Conservation (phyloP, 1,284 basidiomycete species). For the Ganoderma resinaceum region DNA sequence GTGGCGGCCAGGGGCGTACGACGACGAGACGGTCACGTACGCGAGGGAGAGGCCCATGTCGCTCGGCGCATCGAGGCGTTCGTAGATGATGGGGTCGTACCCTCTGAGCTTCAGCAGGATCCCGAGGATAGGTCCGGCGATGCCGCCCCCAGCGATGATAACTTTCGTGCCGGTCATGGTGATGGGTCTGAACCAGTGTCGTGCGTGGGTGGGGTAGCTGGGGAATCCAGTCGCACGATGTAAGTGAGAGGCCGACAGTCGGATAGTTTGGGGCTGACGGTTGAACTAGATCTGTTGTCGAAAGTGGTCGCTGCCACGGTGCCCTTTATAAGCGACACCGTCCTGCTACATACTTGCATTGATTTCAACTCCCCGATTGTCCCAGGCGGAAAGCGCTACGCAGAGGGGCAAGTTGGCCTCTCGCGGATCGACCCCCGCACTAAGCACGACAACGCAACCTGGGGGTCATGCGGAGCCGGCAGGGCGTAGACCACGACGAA, state of each 20-base stretch:
- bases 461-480: background rate
- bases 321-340: background rate
- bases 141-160: slow-evolving; percentile 51
- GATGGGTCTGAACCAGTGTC: background rate
- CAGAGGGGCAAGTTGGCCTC: background rate
- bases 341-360: no score
- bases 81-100: slow-evolving; percentile 51
- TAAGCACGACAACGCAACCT: background rate
- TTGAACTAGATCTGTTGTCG: background rate
- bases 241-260: background rate
- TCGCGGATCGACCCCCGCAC: background rate
- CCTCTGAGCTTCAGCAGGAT: slow-evolving; percentile 50
- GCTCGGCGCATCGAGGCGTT: slow-evolving; percentile 40
- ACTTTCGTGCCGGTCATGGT: slow-evolving; percentile 38
- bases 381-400: background rate
- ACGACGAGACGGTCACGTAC: slow-evolving; percentile 35
- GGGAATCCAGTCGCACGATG: background rate
- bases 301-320: background rate
- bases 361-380: no score
- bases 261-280: background rate
- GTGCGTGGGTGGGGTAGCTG: background rate
- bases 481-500: background rate
- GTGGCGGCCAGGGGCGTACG: background rate
- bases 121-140: slow-evolving; percentile 55
- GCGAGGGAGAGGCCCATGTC: slow-evolving; percentile 46